Evolutionary conservation across 345 rosid species (phyloP).

Genomic region (Eutrema japonicum): DNA sequence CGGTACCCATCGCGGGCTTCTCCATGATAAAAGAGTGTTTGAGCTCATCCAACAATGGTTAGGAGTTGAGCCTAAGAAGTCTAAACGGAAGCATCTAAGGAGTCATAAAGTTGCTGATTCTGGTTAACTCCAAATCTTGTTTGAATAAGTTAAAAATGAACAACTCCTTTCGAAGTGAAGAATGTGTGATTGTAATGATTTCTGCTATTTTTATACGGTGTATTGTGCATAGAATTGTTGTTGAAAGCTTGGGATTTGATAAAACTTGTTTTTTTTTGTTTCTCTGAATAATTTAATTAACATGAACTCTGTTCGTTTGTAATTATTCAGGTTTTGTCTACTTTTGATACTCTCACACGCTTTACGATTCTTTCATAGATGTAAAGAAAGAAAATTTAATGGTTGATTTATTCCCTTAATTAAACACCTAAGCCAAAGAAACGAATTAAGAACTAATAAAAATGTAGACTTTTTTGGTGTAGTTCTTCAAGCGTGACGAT

Average conservation of each 20-base stretch:
- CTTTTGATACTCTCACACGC: neutral
- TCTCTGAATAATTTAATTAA: too few species aligned
- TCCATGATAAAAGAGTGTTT: slow-evolving; percentile 57
- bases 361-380: neutral
- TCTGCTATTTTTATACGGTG: neutral
- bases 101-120: slow-evolving; percentile 55
- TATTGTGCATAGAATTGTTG: slow-evolving; percentile 8
- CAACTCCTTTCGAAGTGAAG: neutral
- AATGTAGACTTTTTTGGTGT: slow-evolving; percentile 32
- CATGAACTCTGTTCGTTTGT: neutral
- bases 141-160: neutral
- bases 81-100: slow-evolving; percentile 41
- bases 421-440: neutral
- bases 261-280: too few species aligned
- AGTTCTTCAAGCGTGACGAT: slow-evolving; percentile 17
- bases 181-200: slow-evolving; percentile 29
- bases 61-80: slow-evolving; percentile 56
- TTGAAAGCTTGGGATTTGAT: neutral
- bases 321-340: too few species aligned
- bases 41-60: slow-evolving; percentile 67
- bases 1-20: slow-evolving; percentile 66
- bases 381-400: neutral
- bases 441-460: slow-evolving; percentile 34
- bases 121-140: slow-evolving; percentile 20
- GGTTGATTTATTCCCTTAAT: neutral